A percentile compares a stretch with the other conserved stretches of the same genome.
Conservation (phyloP, 805 yeast genomes). For the Diddensiella santjacobensis region DNA sequence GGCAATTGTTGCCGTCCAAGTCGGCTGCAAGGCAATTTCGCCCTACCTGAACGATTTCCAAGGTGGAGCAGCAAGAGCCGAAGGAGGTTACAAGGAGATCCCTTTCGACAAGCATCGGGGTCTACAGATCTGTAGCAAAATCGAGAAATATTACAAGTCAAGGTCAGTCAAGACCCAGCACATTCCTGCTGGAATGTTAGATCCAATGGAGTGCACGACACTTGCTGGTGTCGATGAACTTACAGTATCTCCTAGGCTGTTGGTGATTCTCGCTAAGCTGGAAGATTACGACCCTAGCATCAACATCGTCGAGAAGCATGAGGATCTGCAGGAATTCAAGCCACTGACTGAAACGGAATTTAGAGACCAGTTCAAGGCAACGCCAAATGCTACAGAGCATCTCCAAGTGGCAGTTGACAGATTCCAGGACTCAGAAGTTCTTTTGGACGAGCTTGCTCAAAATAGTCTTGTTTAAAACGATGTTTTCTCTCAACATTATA, state of each 20-base stretch:
- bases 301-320: neutral
- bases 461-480: too few species aligned
- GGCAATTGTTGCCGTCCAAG: constrained; percentile 38
- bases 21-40: constrained; percentile 35
- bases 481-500: too few species aligned
- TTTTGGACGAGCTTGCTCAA: neutral
- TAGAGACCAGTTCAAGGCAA: neutral
- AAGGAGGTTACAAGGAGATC: constrained; percentile 24
- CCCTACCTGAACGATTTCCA: constrained; percentile 34
- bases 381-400: neutral
- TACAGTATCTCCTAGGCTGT: constrained; percentile 21
- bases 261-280: neutral
- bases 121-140: constrained; percentile 24
- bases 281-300: neutral
- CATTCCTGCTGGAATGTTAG: constrained; percentile 37
- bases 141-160: constrained; percentile 37
- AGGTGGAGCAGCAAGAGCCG: constrained; percentile 26
- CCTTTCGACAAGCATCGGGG: constrained; percentile 29
- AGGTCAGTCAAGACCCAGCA: constrained; percentile 31
- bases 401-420: neutral
- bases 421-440: neutral
- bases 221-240: constrained; percentile 37
- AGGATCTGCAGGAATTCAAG: neutral
- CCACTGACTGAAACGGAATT: neutral
- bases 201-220: constrained; percentile 29